These are phyloP conservation scores for Suillus cothurnatus DNA, from an alignment of 768 basidiomycete genomes.

Conservation along the genomic window DNA sequence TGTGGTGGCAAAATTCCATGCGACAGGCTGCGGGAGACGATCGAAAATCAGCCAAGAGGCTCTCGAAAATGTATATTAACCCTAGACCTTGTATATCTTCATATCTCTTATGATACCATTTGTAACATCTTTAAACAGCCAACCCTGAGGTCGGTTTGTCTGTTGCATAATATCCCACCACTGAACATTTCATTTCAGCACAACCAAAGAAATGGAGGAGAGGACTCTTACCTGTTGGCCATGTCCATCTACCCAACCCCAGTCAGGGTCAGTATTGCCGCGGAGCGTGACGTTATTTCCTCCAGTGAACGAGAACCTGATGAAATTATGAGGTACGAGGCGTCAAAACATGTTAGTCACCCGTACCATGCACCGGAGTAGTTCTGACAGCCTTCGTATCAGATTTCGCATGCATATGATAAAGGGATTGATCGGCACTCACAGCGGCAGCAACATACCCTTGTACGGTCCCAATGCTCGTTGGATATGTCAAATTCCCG, in stretches of 20 bases:
- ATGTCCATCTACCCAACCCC: constrained; percentile 68
- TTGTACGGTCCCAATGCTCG: constrained; percentile 53
- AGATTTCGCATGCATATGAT: background rate
- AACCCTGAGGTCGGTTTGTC: constrained; percentile 56
- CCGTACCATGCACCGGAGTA: constrained; percentile 49
- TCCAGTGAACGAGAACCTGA: constrained; percentile 56
- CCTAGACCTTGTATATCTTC: constrained; percentile 54
- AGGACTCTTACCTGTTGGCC: constrained; percentile 48
- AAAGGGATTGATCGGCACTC: constrained; percentile 16
- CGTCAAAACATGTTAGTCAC: background rate
- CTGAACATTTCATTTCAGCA: constrained; percentile 29
- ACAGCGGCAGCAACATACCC: constrained; percentile 48
- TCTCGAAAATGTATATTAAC: background rate
- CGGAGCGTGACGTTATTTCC: constrained; percentile 61
- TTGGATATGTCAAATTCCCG: constrained; percentile 59
- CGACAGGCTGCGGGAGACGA: constrained; percentile 46
- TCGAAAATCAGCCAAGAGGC: constrained; percentile 2
- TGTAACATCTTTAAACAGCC: constrained; percentile 53
- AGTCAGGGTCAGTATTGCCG: constrained; percentile 53
- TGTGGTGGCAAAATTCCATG: constrained; percentile 59
- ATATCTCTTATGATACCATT: constrained; percentile 57
- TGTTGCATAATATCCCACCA: constrained; percentile 62
- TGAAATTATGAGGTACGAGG: background rate
- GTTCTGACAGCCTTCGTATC: constrained; percentile 27
- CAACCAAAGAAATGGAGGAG: background rate